Conservation (phyloP, 768 basidiomycete genomes). For the Mycena amicta region DNA sequence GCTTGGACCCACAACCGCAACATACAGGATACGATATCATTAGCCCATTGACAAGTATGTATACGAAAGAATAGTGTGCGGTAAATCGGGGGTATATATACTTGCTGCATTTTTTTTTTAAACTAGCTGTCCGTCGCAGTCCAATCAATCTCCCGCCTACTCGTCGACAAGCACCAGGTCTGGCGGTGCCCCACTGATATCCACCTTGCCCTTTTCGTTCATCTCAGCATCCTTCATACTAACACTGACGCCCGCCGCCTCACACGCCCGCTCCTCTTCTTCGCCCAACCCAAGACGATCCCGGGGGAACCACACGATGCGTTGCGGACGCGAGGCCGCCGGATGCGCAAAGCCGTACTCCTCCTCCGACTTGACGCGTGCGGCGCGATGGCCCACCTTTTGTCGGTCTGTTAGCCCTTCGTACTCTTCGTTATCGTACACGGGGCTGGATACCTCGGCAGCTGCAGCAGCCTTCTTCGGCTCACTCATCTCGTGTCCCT, state of each 20-base stretch:
- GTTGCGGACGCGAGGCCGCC: constrained; percentile 71
- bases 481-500: constrained; percentile 18
- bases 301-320: constrained; percentile 81
- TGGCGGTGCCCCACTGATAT: constrained; percentile 37
- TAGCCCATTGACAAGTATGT: too few relatives aligned
- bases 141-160: constrained; percentile 1
- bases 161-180: constrained; percentile 31
- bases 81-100: too few relatives aligned
- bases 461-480: constrained; percentile 11
- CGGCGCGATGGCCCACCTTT: constrained; percentile 11
- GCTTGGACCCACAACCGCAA: too few relatives aligned
- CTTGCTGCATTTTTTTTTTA: background rate
- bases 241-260: constrained; percentile 52
- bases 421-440: constrained; percentile 12
- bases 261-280: constrained; percentile 62
- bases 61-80: too few relatives aligned
- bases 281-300: constrained; percentile 68
- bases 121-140: background rate
- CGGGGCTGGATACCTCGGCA: background rate
- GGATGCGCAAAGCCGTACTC: constrained; percentile 87
- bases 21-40: too few relatives aligned
- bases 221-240: constrained; percentile 54
- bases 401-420: constrained; percentile 10
- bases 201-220: constrained; percentile 59
- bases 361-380: constrained; percentile 29